A percentile compares a stretch with the other conserved stretches of the same genome.
Conservation (phyloP, 2,329 filamentous ascomycete genomes). For the Scedosporium boydii region DNA sequence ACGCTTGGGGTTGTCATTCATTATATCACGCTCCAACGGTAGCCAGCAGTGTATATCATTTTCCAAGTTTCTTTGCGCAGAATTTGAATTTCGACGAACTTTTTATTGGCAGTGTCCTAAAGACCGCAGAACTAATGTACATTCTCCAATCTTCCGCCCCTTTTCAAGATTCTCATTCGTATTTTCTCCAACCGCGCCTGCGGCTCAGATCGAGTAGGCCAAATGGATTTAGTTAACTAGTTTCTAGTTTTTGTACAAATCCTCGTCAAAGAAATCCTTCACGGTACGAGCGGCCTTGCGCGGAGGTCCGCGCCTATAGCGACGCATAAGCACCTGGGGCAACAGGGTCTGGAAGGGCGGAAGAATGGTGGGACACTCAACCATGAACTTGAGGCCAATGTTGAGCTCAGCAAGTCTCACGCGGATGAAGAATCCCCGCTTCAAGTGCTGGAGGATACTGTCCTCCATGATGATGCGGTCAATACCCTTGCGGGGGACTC, state of each 20-base stretch:
- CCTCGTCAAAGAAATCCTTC: constrained; percentile 2
- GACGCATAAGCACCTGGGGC: constrained; percentile 58
- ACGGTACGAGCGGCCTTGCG: constrained; percentile 36
- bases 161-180: too few relatives aligned
- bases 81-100: too few relatives aligned
- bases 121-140: too few relatives aligned
- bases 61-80: not conserved
- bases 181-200: too few relatives aligned
- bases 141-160: too few relatives aligned
- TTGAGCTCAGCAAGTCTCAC: constrained; percentile 46
- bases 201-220: too few relatives aligned
- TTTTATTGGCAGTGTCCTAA: too few relatives aligned
- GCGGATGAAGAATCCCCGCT: constrained; percentile 55
- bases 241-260: not conserved
- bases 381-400: constrained; percentile 58
- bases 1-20: not conserved
- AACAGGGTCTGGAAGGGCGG: constrained; percentile 57
- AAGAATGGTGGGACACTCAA: constrained; percentile 42
- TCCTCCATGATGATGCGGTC: constrained; percentile 60
- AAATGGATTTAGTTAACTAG: not conserved
- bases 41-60: not conserved
- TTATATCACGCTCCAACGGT: not conserved
- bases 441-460: constrained; percentile 38
- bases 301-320: constrained; percentile 48
- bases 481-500: not conserved